These are phyloP conservation scores for Lophiotrema nucula DNA, from an alignment of 495 filamentous ascomycete species.

Conservation along the genomic window DNA sequence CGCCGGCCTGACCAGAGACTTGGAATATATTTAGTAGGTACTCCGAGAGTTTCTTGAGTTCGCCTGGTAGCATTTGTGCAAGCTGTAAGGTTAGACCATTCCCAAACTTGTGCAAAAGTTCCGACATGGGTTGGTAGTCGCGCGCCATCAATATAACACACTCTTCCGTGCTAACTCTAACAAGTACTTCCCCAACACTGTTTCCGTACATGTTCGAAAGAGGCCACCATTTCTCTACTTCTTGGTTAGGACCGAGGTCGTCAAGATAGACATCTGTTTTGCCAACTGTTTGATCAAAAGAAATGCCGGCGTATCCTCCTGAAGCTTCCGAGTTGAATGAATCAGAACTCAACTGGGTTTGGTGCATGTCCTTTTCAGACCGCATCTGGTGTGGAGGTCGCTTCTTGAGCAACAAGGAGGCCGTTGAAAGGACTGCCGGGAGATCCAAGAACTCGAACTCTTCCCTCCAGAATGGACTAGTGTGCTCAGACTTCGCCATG, in stretches of 20 bases:
- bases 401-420: slow-evolving; percentile 79
- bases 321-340: slow-evolving; percentile 35
- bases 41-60: slow-evolving; percentile 77
- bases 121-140: slow-evolving; percentile 81
- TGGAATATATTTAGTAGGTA: slow-evolving; percentile 92
- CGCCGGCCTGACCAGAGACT: slow-evolving; percentile 80
- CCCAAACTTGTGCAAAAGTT: slow-evolving; percentile 79
- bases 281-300: slow-evolving; percentile 63
- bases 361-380: slow-evolving; percentile 11
- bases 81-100: slow-evolving; percentile 84
- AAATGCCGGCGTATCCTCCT: slow-evolving; percentile 43
- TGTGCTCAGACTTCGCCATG: slow-evolving; percentile 74
- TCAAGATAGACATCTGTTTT: slow-evolving; percentile 82
- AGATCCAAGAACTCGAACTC: slow-evolving; percentile 85
- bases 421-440: slow-evolving; percentile 72
- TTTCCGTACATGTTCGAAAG: slow-evolving; percentile 72
- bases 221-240: slow-evolving; percentile 87
- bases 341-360: slow-evolving; percentile 28
- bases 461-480: slow-evolving; percentile 92
- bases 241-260: slow-evolving; percentile 72
- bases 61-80: slow-evolving; percentile 70
- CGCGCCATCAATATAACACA: slow-evolving; percentile 80
- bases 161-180: slow-evolving; percentile 82
- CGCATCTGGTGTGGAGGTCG: slow-evolving; percentile 46
- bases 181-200: slow-evolving; percentile 78